Base-by-base conservation (phyloP, 129 eudicot species). In the Saussurea involucrata region DNA sequence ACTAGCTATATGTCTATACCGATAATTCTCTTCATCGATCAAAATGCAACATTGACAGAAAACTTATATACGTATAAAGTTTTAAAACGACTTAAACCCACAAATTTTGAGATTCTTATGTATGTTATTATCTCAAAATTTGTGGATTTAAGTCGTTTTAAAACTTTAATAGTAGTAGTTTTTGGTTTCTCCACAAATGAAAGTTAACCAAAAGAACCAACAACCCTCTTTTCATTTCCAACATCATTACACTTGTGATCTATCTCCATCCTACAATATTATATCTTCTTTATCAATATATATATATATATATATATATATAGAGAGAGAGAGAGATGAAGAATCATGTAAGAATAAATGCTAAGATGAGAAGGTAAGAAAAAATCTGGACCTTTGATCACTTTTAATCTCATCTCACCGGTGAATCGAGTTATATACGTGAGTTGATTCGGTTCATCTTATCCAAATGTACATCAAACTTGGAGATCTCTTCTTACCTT, bases 191-290 rank as follows among this genome's bases (percentile, higher is more conserved):
- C 13, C 46, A 66, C 25, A n/a, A 66, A 31, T 31, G 5, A 6
- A 29, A 65, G 17, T 34, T 29, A 29, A 53, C 24, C 22, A 53
- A 0, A 24, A 29, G 11, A 66, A 66, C 46, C 71, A 66, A 11
- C 44, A 66, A 66, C 10, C 46, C 2, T 42, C 65, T 79, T 78
- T 70, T 60, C 57, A 11, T 71, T 28, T 71, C 57, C 58, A 22
- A 37, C 67, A 71, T 63, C 29, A 44, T 63, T 63, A 79, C 27
- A 31, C 78, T 28, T 63, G 83, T 79, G 79, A 73, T 24, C 61
- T 17, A 53, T 17, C 61, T n/a, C 71, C 7, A 53, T 53, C 61
- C 61, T 5, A 53, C 61, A 53, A 53, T 53, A 17, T 53, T n/a
- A 53, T 53, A 22, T 53, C 61, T 53, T n/a, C 24, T 53, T 53